phyloP scores from a whole-genome alignment of 331 rosid species.

The Rhamnella rubrinervis region DNA sequence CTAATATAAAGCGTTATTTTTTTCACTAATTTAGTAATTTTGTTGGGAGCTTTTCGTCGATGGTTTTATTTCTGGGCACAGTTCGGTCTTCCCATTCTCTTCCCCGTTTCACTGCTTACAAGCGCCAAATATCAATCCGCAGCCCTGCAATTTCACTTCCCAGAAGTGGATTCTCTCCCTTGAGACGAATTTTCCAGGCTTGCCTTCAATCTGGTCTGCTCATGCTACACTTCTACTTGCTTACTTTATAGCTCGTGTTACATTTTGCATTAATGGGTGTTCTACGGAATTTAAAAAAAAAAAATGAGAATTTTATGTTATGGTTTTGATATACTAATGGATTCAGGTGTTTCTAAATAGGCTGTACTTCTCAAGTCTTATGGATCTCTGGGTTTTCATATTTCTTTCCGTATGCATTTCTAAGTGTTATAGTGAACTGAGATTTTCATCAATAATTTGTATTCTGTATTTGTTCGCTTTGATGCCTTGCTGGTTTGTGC shows the following conservation, averaged over 20 bases:
- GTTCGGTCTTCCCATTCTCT: slow-evolving; percentile 61
- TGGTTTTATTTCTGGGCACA: slow-evolving; percentile 49
- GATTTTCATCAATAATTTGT: not conserved
- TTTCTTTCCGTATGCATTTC: not conserved
- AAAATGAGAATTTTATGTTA: not conserved
- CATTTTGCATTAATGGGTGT: not conserved
- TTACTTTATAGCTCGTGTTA: too few relatives aligned
- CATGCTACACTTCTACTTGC: not conserved
- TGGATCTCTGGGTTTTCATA: not conserved
- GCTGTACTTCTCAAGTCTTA: not conserved
- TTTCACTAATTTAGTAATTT: not conserved
- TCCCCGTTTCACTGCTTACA: slow-evolving; percentile 26
- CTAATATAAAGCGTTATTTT: not conserved
- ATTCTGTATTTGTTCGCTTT: not conserved
- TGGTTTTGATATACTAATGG: not conserved
- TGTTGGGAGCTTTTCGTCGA: slow-evolving; percentile 13
- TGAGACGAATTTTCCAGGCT: slow-evolving; percentile 36
- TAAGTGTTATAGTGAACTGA: not conserved
- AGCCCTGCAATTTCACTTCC: slow-evolving; percentile 38
- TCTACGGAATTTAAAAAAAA: slow-evolving; percentile 2
- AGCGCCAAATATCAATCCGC: slow-evolving; percentile 33
- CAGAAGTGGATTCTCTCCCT: slow-evolving; percentile 31
- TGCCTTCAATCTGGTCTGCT: slow-evolving; percentile 47
- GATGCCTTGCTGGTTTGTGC: not conserved
- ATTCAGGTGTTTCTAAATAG: not conserved